These are phyloP conservation scores for Trypanosoma avium DNA, from an alignment of 208 protist species.

Conservation along the genomic window DNA sequence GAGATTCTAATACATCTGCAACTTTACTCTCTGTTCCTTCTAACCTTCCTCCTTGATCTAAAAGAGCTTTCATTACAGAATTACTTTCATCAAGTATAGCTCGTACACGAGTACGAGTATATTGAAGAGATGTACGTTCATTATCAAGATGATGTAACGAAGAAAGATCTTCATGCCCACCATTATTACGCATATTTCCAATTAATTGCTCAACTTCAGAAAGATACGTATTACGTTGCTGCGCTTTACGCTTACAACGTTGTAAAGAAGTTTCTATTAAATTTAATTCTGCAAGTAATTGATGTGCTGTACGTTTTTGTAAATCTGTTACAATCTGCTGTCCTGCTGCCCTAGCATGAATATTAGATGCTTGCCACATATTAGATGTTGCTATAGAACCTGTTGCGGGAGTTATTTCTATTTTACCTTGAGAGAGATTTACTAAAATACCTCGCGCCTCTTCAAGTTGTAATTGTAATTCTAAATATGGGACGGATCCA, in stretches of 20 bases:
- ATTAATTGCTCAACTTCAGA: slow-evolving; percentile 52
- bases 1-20: slow-evolving; percentile 64
- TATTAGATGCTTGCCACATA: not conserved
- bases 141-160: slow-evolving; percentile 50
- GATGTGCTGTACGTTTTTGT: slow-evolving; percentile 58
- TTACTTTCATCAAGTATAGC: slow-evolving; percentile 68
- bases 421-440: slow-evolving; percentile 31
- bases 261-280: slow-evolving; percentile 47
- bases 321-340: slow-evolving; percentile 40
- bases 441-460: slow-evolving; percentile 25
- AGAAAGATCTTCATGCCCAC: slow-evolving; percentile 38
- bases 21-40: slow-evolving; percentile 58
- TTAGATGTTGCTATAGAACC: not conserved
- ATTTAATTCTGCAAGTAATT: slow-evolving; percentile 63
- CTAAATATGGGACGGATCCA: slow-evolving; percentile 24
- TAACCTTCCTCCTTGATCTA: slow-evolving; percentile 60
- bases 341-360: slow-evolving; percentile 4
- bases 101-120: slow-evolving; percentile 61
- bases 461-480: slow-evolving; percentile 21
- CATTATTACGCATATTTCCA: slow-evolving; percentile 27
- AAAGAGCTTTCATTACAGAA: slow-evolving; percentile 62
- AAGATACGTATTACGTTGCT: slow-evolving; percentile 36
- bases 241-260: slow-evolving; percentile 36
- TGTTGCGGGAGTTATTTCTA: not conserved
- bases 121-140: slow-evolving; percentile 66